A percentile compares a stretch with the other conserved stretches of the same genome.
Evolutionary conservation across 108 stramenopile genomes (phyloP).

Genomic region (Asterionellopsis glacialis): DNA sequence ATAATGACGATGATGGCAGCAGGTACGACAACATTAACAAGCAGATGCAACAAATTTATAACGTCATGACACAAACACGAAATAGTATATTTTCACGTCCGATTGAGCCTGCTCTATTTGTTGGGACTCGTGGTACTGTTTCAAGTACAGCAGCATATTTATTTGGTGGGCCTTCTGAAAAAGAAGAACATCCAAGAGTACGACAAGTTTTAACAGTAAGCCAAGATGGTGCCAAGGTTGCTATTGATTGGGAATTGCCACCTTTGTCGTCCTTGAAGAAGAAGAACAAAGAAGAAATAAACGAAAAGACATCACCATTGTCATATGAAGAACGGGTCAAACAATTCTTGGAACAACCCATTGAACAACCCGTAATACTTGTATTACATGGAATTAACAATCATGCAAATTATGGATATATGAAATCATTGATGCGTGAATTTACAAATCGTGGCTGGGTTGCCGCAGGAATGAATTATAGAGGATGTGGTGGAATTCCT

Average conservation of each 20-base stretch:
- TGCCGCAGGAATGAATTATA: conserved; percentile 70
- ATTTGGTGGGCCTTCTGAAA: conserved; percentile 24
- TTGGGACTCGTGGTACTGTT: conserved; percentile 68
- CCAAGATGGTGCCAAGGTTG: conserved; percentile 66
- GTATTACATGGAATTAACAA: conserved; percentile 84
- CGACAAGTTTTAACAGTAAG: conserved; percentile 64
- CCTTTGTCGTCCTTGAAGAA: background rate
- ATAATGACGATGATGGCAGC: background rate
- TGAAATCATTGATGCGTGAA: conserved; percentile 66
- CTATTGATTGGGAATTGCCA: conserved; percentile 80
- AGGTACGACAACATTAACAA: background rate
- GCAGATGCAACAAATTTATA: conserved; percentile 14
- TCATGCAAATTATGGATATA: conserved; percentile 81
- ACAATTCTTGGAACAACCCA: too few species aligned
- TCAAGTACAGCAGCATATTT: conserved; percentile 71
- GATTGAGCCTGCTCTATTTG: conserved; percentile 67
- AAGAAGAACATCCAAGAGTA: conserved; percentile 27
- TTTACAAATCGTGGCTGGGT: conserved; percentile 71
- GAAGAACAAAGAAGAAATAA: background rate
- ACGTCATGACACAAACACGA: conserved; percentile 23
- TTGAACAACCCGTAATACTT: conserved; percentile 7
- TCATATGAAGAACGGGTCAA: background rate
- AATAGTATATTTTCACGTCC: conserved; percentile 48
- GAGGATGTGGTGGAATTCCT: conserved; percentile 58
- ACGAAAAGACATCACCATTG: too few species aligned